A percentile compares a stretch with the other conserved stretches of the same genome.
Evolutionary conservation across 805 yeast genomes (phyloP).

Genomic region (Sugiyamaella chiloensis): DNA sequence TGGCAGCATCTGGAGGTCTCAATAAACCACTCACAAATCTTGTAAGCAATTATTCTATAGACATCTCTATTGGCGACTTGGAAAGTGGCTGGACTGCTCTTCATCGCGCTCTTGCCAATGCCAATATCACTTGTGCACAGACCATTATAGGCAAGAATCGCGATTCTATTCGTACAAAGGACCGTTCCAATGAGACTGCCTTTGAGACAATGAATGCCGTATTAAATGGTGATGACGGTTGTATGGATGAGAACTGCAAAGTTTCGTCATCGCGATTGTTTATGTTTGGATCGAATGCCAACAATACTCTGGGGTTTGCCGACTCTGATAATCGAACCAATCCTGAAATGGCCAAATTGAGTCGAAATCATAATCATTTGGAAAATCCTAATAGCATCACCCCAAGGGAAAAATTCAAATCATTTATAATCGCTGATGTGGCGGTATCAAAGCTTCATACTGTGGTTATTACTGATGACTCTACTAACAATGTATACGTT

Average conservation of each 20-base stretch:
- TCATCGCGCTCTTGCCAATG: constrained; percentile 63
- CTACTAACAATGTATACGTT: constrained; percentile 46
- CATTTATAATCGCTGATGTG: constrained; percentile 47
- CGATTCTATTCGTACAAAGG: constrained; percentile 52
- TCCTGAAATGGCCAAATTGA: constrained; percentile 38
- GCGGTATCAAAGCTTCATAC: constrained; percentile 66
- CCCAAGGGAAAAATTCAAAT: constrained; percentile 30
- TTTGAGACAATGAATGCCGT: constrained; percentile 52
- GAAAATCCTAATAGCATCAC: not conserved
- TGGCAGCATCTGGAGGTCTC: constrained; percentile 32
- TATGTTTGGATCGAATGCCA: constrained; percentile 61
- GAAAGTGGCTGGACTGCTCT: constrained; percentile 83
- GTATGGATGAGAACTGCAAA: not conserved
- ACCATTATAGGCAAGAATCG: constrained; percentile 37
- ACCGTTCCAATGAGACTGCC: constrained; percentile 70
- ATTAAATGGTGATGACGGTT: constrained; percentile 9
- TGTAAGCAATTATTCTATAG: constrained; percentile 47
- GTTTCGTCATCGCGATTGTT: constrained; percentile 33
- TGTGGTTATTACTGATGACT: constrained; percentile 51
- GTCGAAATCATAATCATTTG: constrained; percentile 15
- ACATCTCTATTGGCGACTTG: constrained; percentile 49
- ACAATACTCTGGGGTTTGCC: constrained; percentile 64
- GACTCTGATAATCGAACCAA: constrained; percentile 54
- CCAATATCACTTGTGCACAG: constrained; percentile 53
- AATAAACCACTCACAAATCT: constrained; percentile 38